Percentiles rank a stretch among this genome's conserved stretches.
These are phyloP conservation scores for Ophiostoma ips DNA, from an alignment of 2,329 filamentous ascomycete genomes.

Conservation along the genomic window DNA sequence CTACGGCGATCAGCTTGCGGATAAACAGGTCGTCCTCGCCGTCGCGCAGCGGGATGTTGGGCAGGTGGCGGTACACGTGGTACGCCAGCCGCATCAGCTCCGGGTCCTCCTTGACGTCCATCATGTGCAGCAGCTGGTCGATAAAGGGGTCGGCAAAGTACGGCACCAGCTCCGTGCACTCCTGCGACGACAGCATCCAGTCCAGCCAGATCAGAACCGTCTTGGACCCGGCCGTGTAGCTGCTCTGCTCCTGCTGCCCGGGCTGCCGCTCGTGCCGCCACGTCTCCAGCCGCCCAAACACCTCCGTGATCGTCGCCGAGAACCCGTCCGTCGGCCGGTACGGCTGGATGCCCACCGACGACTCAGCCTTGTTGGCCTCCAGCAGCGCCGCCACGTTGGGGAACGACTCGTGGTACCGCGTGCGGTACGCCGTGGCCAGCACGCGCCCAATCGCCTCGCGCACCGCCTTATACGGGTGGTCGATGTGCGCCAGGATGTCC, in stretches of 20 bases:
- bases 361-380: conserved; percentile 61
- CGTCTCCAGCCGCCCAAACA: conserved; percentile 67
- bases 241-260: conserved; percentile 82
- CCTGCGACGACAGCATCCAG: conserved; percentile 75
- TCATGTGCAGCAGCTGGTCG: conserved; percentile 94
- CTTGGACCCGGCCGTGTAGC: conserved; percentile 92
- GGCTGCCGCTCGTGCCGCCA: conserved; percentile 78
- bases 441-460: conserved; percentile 88
- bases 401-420: conserved; percentile 88
- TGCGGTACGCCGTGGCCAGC: conserved; percentile 76
- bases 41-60: conserved; percentile 82
- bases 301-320: conserved; percentile 51
- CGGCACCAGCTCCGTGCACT: conserved; percentile 77
- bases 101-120: conserved; percentile 98
- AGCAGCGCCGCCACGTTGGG: conserved; percentile 63
- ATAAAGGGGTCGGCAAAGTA: conserved; percentile 89
- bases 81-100: conserved; percentile 91
- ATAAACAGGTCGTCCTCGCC: conserved; percentile 81
- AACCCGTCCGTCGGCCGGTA: conserved; percentile 71
- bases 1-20: conserved; percentile 72
- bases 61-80: conserved; percentile 89
- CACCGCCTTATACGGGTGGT: conserved; percentile 96
- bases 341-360: conserved; percentile 70
- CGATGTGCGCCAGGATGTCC: conserved; percentile 79
- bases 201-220: conserved; percentile 94